A percentile compares a stretch with the other conserved stretches of the same genome.
Conservation (phyloP, 2,329 filamentous ascomycete species). For the Colletotrichum musae region DNA sequence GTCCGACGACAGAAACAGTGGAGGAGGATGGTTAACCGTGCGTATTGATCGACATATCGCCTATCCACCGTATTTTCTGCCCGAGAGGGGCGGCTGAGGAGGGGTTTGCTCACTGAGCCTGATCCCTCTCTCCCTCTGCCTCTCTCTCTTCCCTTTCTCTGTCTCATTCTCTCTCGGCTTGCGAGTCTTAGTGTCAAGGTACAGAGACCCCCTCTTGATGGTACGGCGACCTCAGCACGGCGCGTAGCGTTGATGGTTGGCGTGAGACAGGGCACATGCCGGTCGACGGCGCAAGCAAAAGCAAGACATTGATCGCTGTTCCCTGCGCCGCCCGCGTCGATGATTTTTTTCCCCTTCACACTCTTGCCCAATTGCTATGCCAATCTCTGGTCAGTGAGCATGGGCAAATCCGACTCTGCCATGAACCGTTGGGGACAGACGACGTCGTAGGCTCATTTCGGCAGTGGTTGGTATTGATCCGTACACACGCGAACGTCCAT, state of each 20-base stretch:
- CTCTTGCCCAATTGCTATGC: neutral
- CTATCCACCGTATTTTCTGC: slow-evolving; percentile 4
- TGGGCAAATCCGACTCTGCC: slow-evolving; percentile 1
- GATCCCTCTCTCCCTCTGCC: no score
- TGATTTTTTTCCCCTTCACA: neutral
- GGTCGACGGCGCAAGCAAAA: no score
- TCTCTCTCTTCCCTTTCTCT: no score
- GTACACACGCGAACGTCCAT: no score
- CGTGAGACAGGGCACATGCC: no score
- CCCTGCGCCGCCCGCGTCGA: slow-evolving; percentile 8
- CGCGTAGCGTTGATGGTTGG: no score
- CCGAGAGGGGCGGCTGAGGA: no score
- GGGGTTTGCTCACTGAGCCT: no score
- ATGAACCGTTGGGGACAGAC: neutral
- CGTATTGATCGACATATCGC: slow-evolving; percentile 30
- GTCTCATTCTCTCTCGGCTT: no score
- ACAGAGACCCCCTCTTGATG: no score
- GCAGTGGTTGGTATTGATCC: neutral
- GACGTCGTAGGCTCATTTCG: slow-evolving; percentile 6
- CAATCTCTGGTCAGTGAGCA: slow-evolving; percentile 4
- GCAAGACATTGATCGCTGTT: slow-evolving; percentile 1
- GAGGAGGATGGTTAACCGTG: slow-evolving; percentile 30
- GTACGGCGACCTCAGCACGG: no score
- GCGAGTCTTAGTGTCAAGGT: no score
- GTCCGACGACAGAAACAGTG: neutral